phyloP scores from a whole-genome alignment of 306 rosid species.

The Crataegus laevigata region DNA sequence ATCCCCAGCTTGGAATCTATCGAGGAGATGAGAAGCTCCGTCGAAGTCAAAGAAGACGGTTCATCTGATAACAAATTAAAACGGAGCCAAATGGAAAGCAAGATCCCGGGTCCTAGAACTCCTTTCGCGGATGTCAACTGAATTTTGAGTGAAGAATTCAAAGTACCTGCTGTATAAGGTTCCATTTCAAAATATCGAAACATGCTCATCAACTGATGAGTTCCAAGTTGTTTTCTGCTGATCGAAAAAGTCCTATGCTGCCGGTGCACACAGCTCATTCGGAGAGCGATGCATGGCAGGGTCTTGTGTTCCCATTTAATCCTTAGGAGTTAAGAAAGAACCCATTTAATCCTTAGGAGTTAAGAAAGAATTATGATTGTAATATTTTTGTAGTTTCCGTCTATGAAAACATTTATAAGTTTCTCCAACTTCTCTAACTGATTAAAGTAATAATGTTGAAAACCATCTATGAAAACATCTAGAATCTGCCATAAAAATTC shows the following conservation, averaged over 20 bases:
- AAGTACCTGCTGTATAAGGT: not conserved
- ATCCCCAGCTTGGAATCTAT: conserved; percentile 59
- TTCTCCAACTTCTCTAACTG: conserved; percentile 2
- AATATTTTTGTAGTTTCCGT: not conserved
- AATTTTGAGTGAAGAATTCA: not conserved
- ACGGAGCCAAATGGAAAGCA: conserved; percentile 37
- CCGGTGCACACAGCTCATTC: not conserved
- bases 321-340: not conserved
- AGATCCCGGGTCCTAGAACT: conserved; percentile 44
- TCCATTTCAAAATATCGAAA: not conserved
- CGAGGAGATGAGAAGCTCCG: conserved; percentile 64
- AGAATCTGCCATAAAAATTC: not conserved
- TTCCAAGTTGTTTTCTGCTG: not conserved
- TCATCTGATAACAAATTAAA: conserved; percentile 22
- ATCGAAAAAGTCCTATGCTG: not conserved
- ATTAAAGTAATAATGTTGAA: not conserved
- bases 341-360: not conserved
- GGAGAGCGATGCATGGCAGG: not conserved
- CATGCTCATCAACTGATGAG: conserved; percentile 60
- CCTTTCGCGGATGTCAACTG: conserved; percentile 66
- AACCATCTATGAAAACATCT: not conserved
- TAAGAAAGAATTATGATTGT: not conserved
- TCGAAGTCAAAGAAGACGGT: conserved; percentile 28
- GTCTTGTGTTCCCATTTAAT: not conserved
- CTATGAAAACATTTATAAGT: not conserved